Evolutionary conservation across 1,139 yeast species (phyloP).

Genomic region (Candida labiduridarum): DNA sequence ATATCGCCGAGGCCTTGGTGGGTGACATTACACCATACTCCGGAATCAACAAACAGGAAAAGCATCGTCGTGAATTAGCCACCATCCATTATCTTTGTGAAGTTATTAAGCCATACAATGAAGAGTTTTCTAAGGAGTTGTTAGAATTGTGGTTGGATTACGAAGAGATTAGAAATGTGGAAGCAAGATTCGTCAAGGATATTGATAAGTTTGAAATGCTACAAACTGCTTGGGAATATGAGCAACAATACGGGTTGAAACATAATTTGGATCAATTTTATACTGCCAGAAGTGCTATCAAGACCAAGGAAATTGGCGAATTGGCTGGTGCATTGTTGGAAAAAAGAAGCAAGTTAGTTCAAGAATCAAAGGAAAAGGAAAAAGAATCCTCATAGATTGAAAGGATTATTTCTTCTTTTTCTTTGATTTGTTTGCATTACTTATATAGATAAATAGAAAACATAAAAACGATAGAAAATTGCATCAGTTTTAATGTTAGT

Average conservation of each 20-base stretch:
- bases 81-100: slow-evolving; percentile 71
- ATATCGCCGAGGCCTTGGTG: slow-evolving; percentile 89
- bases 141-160: slow-evolving; percentile 85
- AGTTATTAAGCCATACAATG: slow-evolving; percentile 65
- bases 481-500: background rate
- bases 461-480: background rate
- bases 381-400: background rate
- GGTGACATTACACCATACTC: slow-evolving; percentile 95
- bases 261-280: slow-evolving; percentile 70
- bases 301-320: slow-evolving; percentile 68
- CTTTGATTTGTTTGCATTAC: background rate
- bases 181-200: slow-evolving; percentile 90
- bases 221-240: slow-evolving; percentile 90
- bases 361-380: slow-evolving; percentile 10
- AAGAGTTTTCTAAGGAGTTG: slow-evolving; percentile 64
- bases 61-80: slow-evolving; percentile 77
- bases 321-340: slow-evolving; percentile 70
- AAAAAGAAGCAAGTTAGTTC: slow-evolving; percentile 46
- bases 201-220: slow-evolving; percentile 93
- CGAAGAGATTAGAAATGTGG: slow-evolving; percentile 78
- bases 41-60: slow-evolving; percentile 63
- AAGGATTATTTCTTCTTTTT: background rate
- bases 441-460: background rate
- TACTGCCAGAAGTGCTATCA: slow-evolving; percentile 61
- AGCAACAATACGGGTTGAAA: slow-evolving; percentile 58